phyloP scores from a whole-genome alignment of 257 asterid species.

The Penstemon barbatus region DNA sequence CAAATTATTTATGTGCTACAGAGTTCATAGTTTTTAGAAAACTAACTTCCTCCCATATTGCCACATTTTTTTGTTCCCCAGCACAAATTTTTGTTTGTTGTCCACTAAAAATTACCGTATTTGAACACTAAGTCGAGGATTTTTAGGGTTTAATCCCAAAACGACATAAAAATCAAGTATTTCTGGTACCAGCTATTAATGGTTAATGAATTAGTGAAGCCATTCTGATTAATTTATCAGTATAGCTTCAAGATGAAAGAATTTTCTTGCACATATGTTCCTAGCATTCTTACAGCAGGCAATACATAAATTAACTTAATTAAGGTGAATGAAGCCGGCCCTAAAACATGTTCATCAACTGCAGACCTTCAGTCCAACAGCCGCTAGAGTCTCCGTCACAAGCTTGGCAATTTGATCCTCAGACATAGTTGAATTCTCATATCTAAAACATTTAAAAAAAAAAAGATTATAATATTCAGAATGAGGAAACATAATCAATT shows the following conservation, averaged over 20 bases:
- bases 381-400: conserved; percentile 92
- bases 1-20: conserved; percentile 1
- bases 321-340: conserved; percentile 16
- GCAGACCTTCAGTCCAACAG: conserved; percentile 95
- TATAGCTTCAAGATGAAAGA: conserved; percentile 5
- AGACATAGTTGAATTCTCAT: conserved; percentile 90
- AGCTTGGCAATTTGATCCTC: conserved; percentile 79
- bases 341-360: conserved; percentile 18
- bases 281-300: conserved; percentile 3
- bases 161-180: conserved; percentile 18
- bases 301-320: not conserved
- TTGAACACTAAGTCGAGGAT: not conserved
- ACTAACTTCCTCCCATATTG: not conserved
- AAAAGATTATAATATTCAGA: conserved; percentile 5
- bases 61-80: conserved; percentile 14
- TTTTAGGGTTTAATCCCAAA: not conserved
- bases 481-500: conserved; percentile 11
- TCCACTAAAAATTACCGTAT: conserved; percentile 5
- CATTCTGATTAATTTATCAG: not conserved
- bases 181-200: not conserved
- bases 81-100: not conserved
- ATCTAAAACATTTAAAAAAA: conserved; percentile 39
- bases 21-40: not conserved
- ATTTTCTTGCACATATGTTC: not conserved
- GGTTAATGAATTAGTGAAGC: not conserved